phyloP scores from a whole-genome alignment of 2,329 filamentous ascomycete genomes.

The Aspergillus bombycis region DNA sequence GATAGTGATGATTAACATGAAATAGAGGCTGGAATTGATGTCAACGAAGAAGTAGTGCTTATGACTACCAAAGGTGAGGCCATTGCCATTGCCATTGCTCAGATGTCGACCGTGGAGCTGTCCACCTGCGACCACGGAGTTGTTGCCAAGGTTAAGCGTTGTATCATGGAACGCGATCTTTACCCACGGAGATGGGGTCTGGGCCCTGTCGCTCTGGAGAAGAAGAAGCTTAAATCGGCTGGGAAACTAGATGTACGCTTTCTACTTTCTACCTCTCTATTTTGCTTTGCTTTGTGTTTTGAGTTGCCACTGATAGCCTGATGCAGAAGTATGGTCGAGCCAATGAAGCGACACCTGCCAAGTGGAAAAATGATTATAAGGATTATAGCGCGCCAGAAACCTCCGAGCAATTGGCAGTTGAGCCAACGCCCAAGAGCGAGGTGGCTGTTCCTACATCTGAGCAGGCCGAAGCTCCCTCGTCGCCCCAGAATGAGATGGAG shows the following conservation, averaged over 20 bases:
- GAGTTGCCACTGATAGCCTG: conserved; percentile 34
- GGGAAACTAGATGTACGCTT: conserved; percentile 82
- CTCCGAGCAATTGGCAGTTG: conserved; percentile 50
- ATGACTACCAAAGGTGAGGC: conserved; percentile 99
- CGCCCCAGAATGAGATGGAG: conserved; percentile 44
- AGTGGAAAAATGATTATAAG: conserved; percentile 92
- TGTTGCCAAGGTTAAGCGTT: conserved; percentile 98
- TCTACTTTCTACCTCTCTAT: no score
- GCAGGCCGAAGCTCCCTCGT: conserved; percentile 32
- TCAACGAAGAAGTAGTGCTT: conserved; percentile 93
- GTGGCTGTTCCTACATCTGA: conserved; percentile 29
- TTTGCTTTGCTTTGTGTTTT: not conserved
- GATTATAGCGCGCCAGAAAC: conserved; percentile 69
- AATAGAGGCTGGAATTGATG: conserved; percentile 82
- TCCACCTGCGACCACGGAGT: conserved; percentile 96
- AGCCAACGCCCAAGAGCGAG: conserved; percentile 46
- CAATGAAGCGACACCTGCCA: conserved; percentile 90
- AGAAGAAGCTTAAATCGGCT: conserved; percentile 99
- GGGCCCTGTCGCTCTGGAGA: conserved; percentile 88
- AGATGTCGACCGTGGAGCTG: conserved; percentile 98
- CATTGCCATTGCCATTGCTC: conserved; percentile 91
- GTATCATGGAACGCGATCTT: conserved; percentile 98
- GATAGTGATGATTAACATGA: conserved; percentile 20
- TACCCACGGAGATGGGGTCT: conserved; percentile 97
- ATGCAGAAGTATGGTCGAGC: conserved; percentile 80